These are phyloP conservation scores for Debaryomyces udenii DNA, from an alignment of 1,139 yeast species.

Conservation along the genomic window DNA sequence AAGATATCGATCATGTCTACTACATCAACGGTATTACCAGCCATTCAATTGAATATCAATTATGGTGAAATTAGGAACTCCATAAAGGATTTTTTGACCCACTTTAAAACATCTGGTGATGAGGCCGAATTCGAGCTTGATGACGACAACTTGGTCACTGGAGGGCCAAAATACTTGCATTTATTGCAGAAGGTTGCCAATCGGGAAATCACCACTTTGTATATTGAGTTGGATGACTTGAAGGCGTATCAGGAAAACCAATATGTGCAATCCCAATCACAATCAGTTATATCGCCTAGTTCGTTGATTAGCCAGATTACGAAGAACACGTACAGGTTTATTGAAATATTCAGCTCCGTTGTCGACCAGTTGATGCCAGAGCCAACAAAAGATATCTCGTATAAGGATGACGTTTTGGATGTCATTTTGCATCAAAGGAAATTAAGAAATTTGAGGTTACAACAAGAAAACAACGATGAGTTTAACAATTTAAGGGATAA, in stretches of 20 bases:
- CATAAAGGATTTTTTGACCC: slow-evolving; percentile 60
- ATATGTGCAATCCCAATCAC: slow-evolving; percentile 25
- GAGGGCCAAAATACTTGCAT: slow-evolving; percentile 75
- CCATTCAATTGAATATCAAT: slow-evolving; percentile 64
- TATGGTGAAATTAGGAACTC: slow-evolving; percentile 56
- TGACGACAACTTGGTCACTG: slow-evolving; percentile 21
- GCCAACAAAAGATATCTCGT: slow-evolving; percentile 75
- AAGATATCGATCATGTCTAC: slow-evolving; percentile 26
- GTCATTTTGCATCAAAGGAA: slow-evolving; percentile 89
- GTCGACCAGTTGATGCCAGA: slow-evolving; percentile 84
- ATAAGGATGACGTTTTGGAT: slow-evolving; percentile 89
- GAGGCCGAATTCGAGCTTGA: slow-evolving; percentile 21
- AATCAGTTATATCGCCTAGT: slow-evolving; percentile 14
- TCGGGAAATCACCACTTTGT: slow-evolving; percentile 69
- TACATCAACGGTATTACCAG: slow-evolving; percentile 49
- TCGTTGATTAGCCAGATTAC: slow-evolving; percentile 58
- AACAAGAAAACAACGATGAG: slow-evolving; percentile 67
- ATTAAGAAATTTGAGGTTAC: slow-evolving; percentile 74
- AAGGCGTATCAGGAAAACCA: slow-evolving; percentile 61
- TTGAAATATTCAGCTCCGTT: slow-evolving; percentile 73
- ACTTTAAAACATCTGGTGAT: slow-evolving; percentile 50
- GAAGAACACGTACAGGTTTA: slow-evolving; percentile 76
- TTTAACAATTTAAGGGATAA: slow-evolving; percentile 42
- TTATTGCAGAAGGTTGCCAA: slow-evolving; percentile 82
- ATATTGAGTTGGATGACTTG: slow-evolving; percentile 84